Conservation (phyloP, 1,284 basidiomycete genomes). For the Marasmius sp. region DNA sequence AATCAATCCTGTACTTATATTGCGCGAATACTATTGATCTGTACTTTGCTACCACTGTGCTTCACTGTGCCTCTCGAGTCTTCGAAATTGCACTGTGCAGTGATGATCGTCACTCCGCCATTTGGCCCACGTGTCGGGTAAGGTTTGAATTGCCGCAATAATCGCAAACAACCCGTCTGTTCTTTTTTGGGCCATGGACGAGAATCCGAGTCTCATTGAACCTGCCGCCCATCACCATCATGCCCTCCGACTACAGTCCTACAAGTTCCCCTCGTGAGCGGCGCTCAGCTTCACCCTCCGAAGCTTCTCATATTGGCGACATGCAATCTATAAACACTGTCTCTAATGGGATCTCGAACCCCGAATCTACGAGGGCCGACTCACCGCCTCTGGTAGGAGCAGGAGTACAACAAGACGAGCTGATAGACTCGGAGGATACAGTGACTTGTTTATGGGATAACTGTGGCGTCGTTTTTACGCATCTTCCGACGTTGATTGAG, state of each 20-base stretch:
- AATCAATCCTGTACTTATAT: too few species aligned
- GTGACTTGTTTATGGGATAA: conserved; percentile 79
- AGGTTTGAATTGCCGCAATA: not conserved
- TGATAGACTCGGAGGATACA: conserved; percentile 40
- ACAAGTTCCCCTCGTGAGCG: not conserved
- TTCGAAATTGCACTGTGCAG: too few species aligned
- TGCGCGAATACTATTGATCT: too few species aligned
- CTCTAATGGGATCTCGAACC: not conserved
- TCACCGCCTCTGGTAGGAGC: conserved; percentile 22
- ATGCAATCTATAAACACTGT: not conserved
- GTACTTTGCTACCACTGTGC: too few species aligned
- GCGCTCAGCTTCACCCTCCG: not conserved
- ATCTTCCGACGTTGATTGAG: conserved; percentile 71
- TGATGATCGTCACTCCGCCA: too few species aligned
- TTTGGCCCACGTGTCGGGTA: too few species aligned
- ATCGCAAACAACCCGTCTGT: not conserved
- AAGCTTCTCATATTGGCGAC: not conserved
- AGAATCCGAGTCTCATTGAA: not conserved
- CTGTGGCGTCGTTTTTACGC: conserved; percentile 69
- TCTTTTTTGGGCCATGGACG: not conserved
- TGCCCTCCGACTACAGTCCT: conserved; percentile 9
- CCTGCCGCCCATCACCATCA: not conserved
- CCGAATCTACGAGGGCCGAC: conserved; percentile 18
- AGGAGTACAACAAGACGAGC: conserved; percentile 24
- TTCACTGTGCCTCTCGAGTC: too few species aligned